Conservation (phyloP, 2,329 filamentous ascomycete species). For the Xylaria digitata region DNA sequence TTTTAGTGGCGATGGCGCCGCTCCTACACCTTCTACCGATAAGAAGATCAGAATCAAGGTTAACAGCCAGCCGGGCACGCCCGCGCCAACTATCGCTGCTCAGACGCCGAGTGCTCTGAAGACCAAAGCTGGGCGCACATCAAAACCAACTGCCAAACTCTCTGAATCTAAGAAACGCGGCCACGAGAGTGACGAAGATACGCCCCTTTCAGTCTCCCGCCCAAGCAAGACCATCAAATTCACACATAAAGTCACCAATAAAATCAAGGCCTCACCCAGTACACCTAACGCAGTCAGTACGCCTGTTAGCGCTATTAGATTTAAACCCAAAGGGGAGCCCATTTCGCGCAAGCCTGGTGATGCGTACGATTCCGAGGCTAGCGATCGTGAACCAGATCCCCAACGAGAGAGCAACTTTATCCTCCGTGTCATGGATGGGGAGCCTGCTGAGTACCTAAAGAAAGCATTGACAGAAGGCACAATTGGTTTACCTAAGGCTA, state of each 20-base stretch:
- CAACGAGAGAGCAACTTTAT: conserved; percentile 91
- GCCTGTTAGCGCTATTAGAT: conserved; percentile 57
- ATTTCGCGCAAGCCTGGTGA: conserved; percentile 80
- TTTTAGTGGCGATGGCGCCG: conserved; percentile 44
- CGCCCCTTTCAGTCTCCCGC: conserved; percentile 49
- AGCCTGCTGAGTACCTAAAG: conserved; percentile 85
- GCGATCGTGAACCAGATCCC: conserved; percentile 88
- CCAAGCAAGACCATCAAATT: conserved; percentile 67
- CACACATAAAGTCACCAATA: conserved; percentile 59
- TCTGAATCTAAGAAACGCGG: conserved; percentile 70
- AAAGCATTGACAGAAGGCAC: conserved; percentile 80
- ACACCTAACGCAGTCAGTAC: conserved; percentile 51
- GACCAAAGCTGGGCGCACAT: conserved; percentile 69
- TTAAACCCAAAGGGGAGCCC: conserved; percentile 75
- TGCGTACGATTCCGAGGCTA: conserved; percentile 96
- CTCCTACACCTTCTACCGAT: conserved; percentile 47
- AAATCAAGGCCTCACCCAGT: conserved; percentile 48
- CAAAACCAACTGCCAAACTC: conserved; percentile 69
- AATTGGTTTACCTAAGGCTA: conserved; percentile 72
- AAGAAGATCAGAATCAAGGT: conserved; percentile 57
- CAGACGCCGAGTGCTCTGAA: conserved; percentile 52
- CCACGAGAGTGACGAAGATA: conserved; percentile 65
- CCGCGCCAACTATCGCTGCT: conserved; percentile 44
- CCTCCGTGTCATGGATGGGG: conserved; percentile 86
- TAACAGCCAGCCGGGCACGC: conserved; percentile 47